Conservation (phyloP, 1,284 basidiomycete genomes). For the Phellopilus nigrolimitatus region DNA sequence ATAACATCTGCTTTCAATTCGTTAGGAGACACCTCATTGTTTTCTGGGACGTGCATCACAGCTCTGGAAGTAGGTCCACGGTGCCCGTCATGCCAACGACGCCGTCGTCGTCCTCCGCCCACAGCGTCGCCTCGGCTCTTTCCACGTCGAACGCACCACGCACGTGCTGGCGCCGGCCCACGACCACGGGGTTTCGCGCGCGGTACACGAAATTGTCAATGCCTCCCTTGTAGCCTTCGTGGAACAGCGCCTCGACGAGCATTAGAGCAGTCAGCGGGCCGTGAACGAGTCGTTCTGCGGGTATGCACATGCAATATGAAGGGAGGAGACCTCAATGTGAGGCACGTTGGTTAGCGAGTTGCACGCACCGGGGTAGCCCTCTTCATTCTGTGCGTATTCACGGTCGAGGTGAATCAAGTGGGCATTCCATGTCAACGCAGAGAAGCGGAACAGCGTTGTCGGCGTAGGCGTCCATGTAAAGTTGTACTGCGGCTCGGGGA, state of each 20-base stretch:
- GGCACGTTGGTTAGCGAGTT: background rate
- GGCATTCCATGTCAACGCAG: constrained; percentile 76
- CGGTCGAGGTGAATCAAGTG: constrained; percentile 73
- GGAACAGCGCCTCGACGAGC: constrained; percentile 58
- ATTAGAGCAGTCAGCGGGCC: constrained; percentile 77
- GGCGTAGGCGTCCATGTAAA: constrained; percentile 63
- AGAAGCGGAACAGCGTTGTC: constrained; percentile 78
- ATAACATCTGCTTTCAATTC: no score
- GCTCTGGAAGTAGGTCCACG: constrained; percentile 22
- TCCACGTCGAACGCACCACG: constrained; percentile 43
- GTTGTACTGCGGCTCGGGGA: constrained; percentile 54
- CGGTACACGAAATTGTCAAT: constrained; percentile 64
- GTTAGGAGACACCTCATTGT: no score
- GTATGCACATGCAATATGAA: background rate
- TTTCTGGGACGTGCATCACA: no score
- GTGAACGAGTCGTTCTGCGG: constrained; percentile 70
- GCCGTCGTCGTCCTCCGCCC: constrained; percentile 54
- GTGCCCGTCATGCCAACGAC: constrained; percentile 71
- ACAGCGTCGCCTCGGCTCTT: constrained; percentile 35
- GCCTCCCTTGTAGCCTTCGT: constrained; percentile 27
- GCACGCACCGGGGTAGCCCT: constrained; percentile 64
- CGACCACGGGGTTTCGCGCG: constrained; percentile 69
- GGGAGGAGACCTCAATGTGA: background rate
- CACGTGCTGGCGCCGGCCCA: constrained; percentile 54
- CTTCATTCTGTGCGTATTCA: constrained; percentile 59